These are phyloP conservation scores for Aspergillus nidulans DNA, from an alignment of 495 filamentous ascomycete genomes.

Conservation along the genomic window DNA sequence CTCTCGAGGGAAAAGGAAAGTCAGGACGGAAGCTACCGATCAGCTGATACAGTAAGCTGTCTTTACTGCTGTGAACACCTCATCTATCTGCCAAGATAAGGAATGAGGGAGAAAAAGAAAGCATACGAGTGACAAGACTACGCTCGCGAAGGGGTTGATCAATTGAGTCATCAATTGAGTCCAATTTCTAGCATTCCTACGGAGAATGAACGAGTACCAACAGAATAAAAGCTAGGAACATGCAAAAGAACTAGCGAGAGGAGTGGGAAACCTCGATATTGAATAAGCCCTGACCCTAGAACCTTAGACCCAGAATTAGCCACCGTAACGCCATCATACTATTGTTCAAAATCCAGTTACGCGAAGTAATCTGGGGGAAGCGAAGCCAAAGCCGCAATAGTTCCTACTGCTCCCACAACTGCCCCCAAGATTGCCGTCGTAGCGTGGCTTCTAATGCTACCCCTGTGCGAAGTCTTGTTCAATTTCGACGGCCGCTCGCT, in stretches of 20 bases:
- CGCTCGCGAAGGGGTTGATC: not conserved
- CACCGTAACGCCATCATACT: not conserved
- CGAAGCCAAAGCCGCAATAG: conserved; percentile 45
- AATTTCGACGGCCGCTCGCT: conserved; percentile 30
- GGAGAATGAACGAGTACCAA: not conserved
- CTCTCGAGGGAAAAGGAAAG: not conserved
- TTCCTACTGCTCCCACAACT: conserved; percentile 45
- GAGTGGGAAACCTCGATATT: not conserved
- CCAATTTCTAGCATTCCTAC: not conserved
- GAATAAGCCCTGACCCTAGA: not conserved
- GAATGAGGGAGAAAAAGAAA: not conserved
- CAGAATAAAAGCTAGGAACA: not conserved
- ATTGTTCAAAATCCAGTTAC: not conserved
- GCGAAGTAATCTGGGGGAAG: conserved; percentile 41
- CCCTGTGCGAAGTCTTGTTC: conserved; percentile 20
- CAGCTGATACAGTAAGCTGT: not conserved
- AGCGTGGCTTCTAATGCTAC: conserved; percentile 33
- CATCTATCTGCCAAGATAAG: not conserved
- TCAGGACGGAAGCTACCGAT: not conserved
- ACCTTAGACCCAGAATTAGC: not conserved
- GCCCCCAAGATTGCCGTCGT: conserved; percentile 42
- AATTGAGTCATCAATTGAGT: not conserved
- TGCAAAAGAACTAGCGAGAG: not conserved
- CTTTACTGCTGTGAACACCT: not conserved
- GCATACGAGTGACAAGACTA: not conserved